These are phyloP conservation scores for Smittium culicis DNA, from an alignment of 371 early-diverging fungal genomes.

Conservation along the genomic window DNA sequence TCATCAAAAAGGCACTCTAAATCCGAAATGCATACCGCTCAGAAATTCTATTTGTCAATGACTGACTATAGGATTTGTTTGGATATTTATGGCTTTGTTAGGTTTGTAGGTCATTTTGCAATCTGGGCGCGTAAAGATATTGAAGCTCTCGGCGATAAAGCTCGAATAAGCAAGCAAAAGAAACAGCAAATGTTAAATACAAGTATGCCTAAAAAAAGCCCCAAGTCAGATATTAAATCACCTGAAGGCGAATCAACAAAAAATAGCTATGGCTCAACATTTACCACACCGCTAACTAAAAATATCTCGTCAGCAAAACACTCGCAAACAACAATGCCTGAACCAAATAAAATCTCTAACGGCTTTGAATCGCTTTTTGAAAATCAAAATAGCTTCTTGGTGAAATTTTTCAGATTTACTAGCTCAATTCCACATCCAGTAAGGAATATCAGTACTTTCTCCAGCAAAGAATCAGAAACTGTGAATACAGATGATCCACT, in stretches of 20 bases:
- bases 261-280: too few relatives aligned
- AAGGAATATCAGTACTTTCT: not conserved
- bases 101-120: conserved; percentile 29
- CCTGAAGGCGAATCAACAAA: not conserved
- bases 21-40: not conserved
- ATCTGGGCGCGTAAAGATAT: conserved; percentile 30
- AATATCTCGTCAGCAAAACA: not conserved
- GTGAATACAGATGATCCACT: not conserved
- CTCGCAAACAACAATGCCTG: not conserved
- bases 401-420: conserved; percentile 9
- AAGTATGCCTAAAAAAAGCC: not conserved
- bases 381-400: conserved; percentile 1
- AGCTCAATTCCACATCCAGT: conserved; percentile 7
- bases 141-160: not conserved
- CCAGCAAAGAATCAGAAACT: too few relatives aligned
- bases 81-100: conserved; percentile 27
- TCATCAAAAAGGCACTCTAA: not conserved
- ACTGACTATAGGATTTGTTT: conserved; percentile 11
- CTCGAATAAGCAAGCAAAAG: not conserved
- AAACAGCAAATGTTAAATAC: not conserved
- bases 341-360: not conserved
- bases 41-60: conserved; percentile 11
- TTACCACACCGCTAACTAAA: too few relatives aligned
- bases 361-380: not conserved
- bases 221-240: not conserved